A percentile compares a stretch with the other conserved stretches of the same genome.
Evolutionary conservation across 148 eudicot species (phyloP).

Genomic region (Rhododendron molle): DNA sequence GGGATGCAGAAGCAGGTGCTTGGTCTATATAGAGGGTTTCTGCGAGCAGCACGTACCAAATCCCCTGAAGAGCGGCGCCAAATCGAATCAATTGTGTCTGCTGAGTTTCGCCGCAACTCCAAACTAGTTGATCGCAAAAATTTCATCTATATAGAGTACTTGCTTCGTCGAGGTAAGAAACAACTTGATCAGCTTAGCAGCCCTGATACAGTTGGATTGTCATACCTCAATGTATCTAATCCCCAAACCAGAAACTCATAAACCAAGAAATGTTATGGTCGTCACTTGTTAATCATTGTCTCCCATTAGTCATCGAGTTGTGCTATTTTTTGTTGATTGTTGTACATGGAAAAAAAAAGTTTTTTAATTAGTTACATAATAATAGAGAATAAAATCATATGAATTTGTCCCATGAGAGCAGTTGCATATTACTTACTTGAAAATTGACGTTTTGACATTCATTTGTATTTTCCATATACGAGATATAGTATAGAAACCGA

Average conservation of each 20-base stretch:
- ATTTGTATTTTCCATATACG: no score
- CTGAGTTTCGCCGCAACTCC: conserved; percentile 72
- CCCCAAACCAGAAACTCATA: conserved; percentile 20
- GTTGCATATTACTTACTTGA: neutral
- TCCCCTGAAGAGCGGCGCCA: conserved; percentile 55
- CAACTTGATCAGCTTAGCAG: conserved; percentile 85
- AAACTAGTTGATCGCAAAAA: conserved; percentile 74
- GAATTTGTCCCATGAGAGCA: neutral
- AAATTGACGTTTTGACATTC: neutral
- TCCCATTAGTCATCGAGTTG: neutral
- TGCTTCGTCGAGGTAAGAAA: conserved; percentile 77
- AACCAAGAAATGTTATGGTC: neutral
- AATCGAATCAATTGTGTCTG: conserved; percentile 61
- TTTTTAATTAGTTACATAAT: neutral
- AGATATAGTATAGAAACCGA: no score
- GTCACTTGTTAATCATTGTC: neutral
- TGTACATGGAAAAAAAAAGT: neutral
- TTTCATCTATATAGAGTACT: conserved; percentile 69
- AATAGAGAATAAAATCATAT: neutral
- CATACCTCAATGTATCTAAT: conserved; percentile 38
- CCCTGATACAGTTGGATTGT: conserved; percentile 61
- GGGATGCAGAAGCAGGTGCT: conserved; percentile 94
- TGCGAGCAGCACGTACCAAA: conserved; percentile 76
- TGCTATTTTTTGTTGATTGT: neutral
- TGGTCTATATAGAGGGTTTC: conserved; percentile 70